A percentile compares a stretch with the other conserved stretches of the same genome.
phyloP scores from a whole-genome alignment of 1,139 yeast genomes.

The Geotrichum candidum region DNA sequence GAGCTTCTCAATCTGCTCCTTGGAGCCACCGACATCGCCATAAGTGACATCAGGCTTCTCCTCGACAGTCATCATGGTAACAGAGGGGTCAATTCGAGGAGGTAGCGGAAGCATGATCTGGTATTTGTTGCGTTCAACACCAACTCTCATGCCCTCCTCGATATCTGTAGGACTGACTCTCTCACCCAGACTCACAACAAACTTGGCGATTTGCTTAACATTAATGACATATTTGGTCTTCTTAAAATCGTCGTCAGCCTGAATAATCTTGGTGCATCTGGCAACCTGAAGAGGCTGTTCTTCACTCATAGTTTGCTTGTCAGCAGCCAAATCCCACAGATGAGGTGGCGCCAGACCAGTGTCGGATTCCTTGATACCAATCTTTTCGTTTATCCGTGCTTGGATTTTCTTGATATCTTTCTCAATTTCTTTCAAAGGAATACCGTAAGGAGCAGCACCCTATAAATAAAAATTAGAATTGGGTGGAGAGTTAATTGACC shows the following conservation, averaged over 20 bases:
- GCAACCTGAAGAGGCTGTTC: conserved; percentile 98
- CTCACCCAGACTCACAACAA: conserved; percentile 89
- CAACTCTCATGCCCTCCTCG: conserved; percentile 99
- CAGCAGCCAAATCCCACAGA: conserved; percentile 96
- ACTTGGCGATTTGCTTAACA: conserved; percentile 95
- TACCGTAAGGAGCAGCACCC: conserved; percentile 95
- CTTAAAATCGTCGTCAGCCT: conserved; percentile 59
- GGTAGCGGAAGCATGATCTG: conserved; percentile 96
- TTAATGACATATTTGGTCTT: conserved; percentile 91
- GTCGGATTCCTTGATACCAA: conserved; percentile 89
- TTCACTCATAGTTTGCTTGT: conserved; percentile 83
- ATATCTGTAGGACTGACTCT: conserved; percentile 97
- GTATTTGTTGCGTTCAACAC: conserved; percentile 95
- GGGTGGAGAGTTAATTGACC: not conserved
- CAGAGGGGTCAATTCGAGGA: conserved; percentile 94
- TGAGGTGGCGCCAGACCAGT: conserved; percentile 95
- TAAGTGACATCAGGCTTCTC: conserved; percentile 87
- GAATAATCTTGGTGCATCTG: conserved; percentile 94
- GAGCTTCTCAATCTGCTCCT: conserved; percentile 93
- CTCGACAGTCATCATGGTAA: conserved; percentile 99
- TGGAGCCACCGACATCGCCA: conserved; percentile 94
- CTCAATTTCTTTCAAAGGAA: conserved; percentile 71
- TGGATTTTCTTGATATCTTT: conserved; percentile 79
- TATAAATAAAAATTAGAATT: conserved; percentile 12
- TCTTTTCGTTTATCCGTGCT: conserved; percentile 82